These are phyloP conservation scores for Laetiporus sulphureus DNA, from an alignment of 1,284 basidiomycete species.

Conservation along the genomic window DNA sequence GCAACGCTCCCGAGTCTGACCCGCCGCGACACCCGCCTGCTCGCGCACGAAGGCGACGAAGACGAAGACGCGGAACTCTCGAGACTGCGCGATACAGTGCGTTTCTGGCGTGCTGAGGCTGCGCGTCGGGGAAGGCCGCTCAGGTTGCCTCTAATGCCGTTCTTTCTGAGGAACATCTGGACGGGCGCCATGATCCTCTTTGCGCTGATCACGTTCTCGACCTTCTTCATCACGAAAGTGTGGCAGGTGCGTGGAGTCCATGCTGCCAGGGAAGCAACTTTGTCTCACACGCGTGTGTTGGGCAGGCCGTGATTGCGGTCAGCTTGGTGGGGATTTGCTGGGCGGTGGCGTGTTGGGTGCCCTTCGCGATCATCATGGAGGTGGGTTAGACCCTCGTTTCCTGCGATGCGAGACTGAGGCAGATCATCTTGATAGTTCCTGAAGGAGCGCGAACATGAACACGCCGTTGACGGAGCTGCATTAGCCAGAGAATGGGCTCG, in stretches of 20 bases:
- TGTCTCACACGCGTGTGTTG: slow-evolving; percentile 3
- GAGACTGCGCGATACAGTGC: slow-evolving; percentile 64
- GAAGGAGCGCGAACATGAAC: slow-evolving; percentile 61
- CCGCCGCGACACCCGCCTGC: slow-evolving; percentile 68
- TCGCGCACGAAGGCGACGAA: slow-evolving; percentile 63
- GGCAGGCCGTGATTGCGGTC: slow-evolving; percentile 73
- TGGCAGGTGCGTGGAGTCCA: slow-evolving; percentile 41
- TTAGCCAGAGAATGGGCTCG: slow-evolving; percentile 16
- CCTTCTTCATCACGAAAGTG: slow-evolving; percentile 79
- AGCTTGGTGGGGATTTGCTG: slow-evolving; percentile 86
- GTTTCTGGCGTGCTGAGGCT: slow-evolving; percentile 78
- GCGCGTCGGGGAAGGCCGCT: slow-evolving; percentile 64
- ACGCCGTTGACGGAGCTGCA: slow-evolving; percentile 12
- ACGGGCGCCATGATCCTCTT: slow-evolving; percentile 80
- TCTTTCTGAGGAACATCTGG: slow-evolving; percentile 90
- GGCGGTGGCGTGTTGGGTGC: slow-evolving; percentile 94
- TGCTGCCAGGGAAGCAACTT: not conserved
- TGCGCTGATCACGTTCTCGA: slow-evolving; percentile 69
- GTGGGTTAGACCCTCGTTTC: slow-evolving; percentile 29
- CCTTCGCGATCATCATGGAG: slow-evolving; percentile 92
- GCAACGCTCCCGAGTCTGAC: slow-evolving; percentile 79
- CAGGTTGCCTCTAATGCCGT: slow-evolving; percentile 77
- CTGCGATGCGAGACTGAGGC: slow-evolving; percentile 5
- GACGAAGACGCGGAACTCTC: slow-evolving; percentile 69
- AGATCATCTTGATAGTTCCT: slow-evolving; percentile 49